Base-by-base conservation (phyloP, 352 stramenopile genomes). In the Phytopythium vexans region DNA sequence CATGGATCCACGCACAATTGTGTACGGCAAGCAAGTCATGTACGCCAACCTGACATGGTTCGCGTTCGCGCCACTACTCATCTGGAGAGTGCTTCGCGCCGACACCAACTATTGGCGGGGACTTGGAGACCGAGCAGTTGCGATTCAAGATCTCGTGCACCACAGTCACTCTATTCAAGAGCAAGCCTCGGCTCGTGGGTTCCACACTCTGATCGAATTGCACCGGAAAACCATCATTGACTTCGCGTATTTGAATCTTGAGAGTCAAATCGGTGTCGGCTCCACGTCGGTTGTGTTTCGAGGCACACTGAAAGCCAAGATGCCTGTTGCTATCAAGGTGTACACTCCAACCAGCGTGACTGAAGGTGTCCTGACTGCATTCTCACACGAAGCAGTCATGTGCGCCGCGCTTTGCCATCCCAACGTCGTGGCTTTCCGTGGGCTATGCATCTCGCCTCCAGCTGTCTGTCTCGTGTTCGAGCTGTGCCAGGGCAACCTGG, bases 191-290 rank as follows among this genome's bases (percentile, higher is more conserved):
- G 70, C 77, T 0, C 67, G 60, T 33, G 65, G 67, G 7, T 66
- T 86, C 5, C 77, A 88, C 16, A 27, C 60, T 10, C 68, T 88
- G 48, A 86, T 88, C 16, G 77, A 88, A 54, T 79, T 82, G 68
- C 76, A 89, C 56, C 66, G 66, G 38, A 77, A 86, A 32, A 81
- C 75, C 52, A 52, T 89, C 14, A 86, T 89, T 32, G 77, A 89
- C 51, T 89, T 89, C 52, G 76, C 78, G 0, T 64, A 86, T 56
- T 43, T 88, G 1, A 55, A 86, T 10, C 33, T 89, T 16, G 63
- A 63, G 15, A 44, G 57, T 1, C 67, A 72, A 14, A 86, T 89
- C 52, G 77, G 77, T 32, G 60, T 56, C 0, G 78, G 78, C 3
- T 67, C 68, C 0, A 84, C 60, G 36, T 70, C 78, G 1, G 47